phyloP scores from a whole-genome alignment of 768 basidiomycete species.

The Amanita pallidorosea region DNA sequence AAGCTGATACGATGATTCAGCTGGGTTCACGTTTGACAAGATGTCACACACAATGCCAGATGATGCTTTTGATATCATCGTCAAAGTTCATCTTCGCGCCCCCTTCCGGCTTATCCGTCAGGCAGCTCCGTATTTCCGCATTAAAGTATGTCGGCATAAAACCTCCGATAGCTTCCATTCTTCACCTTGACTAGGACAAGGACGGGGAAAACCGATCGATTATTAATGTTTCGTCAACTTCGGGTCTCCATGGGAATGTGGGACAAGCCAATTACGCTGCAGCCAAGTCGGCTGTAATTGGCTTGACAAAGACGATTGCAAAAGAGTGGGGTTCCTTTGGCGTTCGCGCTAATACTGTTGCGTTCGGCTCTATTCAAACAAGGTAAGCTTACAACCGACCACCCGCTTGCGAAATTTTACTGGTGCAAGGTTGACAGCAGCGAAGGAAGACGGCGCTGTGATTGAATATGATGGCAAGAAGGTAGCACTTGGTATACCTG shows the following conservation, averaged over 20 bases:
- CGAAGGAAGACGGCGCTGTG: slow-evolving; percentile 65
- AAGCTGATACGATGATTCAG: slow-evolving; percentile 17
- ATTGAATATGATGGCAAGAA: slow-evolving; percentile 81
- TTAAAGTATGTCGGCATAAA: slow-evolving; percentile 36
- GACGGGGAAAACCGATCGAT: slow-evolving; percentile 62
- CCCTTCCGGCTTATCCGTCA: slow-evolving; percentile 80
- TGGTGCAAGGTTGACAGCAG: slow-evolving; percentile 50
- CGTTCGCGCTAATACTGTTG: slow-evolving; percentile 75
- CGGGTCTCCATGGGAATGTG: slow-evolving; percentile 81
- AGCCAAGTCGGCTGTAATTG: slow-evolving; percentile 69
- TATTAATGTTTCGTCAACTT: slow-evolving; percentile 72
- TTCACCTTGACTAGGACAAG: slow-evolving; percentile 25
- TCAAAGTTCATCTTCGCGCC: slow-evolving; percentile 77
- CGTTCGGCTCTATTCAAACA: slow-evolving; percentile 70
- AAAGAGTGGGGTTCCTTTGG: slow-evolving; percentile 84
- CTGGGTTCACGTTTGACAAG: slow-evolving; percentile 75
- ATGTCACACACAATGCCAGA: slow-evolving; percentile 86
- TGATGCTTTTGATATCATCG: slow-evolving; percentile 71
- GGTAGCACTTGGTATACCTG: slow-evolving; percentile 73
- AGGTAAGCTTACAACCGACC: slow-evolving; percentile 22
- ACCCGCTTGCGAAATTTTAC: background rate
- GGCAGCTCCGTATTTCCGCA: slow-evolving; percentile 76
- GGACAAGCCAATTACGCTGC: slow-evolving; percentile 80
- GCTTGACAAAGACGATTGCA: slow-evolving; percentile 75
- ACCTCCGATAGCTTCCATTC: background rate